These are phyloP conservation scores for Plenodomus lindquistii DNA, from an alignment of 2,329 filamentous ascomycete genomes.

Conservation along the genomic window DNA sequence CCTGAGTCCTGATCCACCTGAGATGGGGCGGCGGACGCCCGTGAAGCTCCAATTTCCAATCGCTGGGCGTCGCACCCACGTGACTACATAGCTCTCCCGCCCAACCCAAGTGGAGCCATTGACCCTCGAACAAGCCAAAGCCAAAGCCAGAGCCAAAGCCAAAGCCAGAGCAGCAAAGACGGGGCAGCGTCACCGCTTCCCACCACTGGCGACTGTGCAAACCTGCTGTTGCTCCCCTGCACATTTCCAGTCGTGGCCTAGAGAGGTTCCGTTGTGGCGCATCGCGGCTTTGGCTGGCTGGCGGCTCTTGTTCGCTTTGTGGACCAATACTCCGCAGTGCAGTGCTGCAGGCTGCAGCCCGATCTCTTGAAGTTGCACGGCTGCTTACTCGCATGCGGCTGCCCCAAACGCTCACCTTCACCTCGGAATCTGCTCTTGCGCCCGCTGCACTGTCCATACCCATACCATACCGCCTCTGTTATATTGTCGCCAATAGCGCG, in stretches of 20 bases:
- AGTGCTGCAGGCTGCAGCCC: no score
- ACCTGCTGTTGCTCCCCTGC: not conserved
- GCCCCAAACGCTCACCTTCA: not conserved
- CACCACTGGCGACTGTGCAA: not conserved
- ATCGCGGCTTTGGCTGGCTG: conserved; percentile 15
- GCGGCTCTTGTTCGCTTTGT: conserved; percentile 11
- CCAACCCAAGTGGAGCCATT: not conserved
- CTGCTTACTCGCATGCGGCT: not conserved
- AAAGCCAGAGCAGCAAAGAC: not conserved
- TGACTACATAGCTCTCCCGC: no score
- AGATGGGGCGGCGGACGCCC: no score
- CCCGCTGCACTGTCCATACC: conserved; percentile 1
- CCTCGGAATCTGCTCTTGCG: not conserved
- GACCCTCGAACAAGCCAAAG: not conserved
- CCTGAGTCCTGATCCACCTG: not conserved
- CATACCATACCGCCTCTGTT: not conserved
- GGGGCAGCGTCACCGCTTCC: not conserved
- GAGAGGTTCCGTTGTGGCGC: conserved; percentile 9
- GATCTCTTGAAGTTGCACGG: not conserved
- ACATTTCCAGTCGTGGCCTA: conserved; percentile 2
- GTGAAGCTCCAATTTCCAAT: not conserved
- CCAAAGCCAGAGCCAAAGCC: no score
- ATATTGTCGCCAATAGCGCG: conserved; percentile 3
- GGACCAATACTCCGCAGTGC: conserved; percentile 15
- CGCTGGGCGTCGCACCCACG: no score